Base-by-base conservation (phyloP, 768 basidiomycete genomes). In the Leccinum subgranulosum region DNA sequence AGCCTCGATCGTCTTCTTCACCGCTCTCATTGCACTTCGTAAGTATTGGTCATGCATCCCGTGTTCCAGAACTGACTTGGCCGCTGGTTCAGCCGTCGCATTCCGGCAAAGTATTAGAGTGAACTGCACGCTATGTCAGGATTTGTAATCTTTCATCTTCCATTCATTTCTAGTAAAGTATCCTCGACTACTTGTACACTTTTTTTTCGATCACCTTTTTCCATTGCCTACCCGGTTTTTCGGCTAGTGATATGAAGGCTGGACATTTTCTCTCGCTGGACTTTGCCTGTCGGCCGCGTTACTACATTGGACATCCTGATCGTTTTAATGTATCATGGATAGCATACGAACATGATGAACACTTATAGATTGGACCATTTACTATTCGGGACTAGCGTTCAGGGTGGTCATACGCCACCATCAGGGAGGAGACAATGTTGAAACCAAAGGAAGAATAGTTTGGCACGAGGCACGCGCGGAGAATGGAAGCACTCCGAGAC, bases 1-100 rank as follows among this genome's bases (percentile, higher is more conserved):
- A 36, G 51, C 81, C 47, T 80, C 85, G 62, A 81, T 95, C 56
- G 80, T 81, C 54, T 61, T 85, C 59, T 92, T 96, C 66, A 81
- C 84, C 36, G 85, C 84, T 45, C 80, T 97, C 63, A 86, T 98
- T 69, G 84, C 80, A 64, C 71, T 89, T 62, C 92, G 89, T 92
- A 73, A 77, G 89, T 82, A 34, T 41, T 4, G 21, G 14, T n/a
- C 12, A n/a, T 53, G 10, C 15, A 19, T 19, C n/a, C 19, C 41
- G 10, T 41, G 41, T 41, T 41, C 41, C 9, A 41, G 41, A 19
- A 4, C 41, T 41, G 41, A 41, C 19, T 41, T 19, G n/a, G 10
- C 10, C 5, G 41, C 41, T 41, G 39, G 41, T 41, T 11, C 62
- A 90, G 88, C 87, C 64, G 78, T 76, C 60, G 73, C 83, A 51